phyloP scores from a whole-genome alignment of 306 rosid genomes.

The Sesbania bispinosa region DNA sequence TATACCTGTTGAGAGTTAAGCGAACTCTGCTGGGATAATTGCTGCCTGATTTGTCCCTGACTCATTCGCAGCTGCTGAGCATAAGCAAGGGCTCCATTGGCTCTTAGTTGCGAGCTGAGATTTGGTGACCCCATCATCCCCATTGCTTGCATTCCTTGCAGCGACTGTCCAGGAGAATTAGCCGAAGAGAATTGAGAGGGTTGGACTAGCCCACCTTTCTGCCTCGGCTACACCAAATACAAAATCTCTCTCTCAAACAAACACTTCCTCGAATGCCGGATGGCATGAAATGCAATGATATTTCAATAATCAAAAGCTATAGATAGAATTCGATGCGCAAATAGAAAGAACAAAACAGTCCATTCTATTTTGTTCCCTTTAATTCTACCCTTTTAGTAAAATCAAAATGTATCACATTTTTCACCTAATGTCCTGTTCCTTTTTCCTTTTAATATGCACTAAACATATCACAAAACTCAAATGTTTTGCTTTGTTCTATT shows the following conservation, averaged over 20 bases:
- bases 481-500: no score
- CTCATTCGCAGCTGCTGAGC: constrained; percentile 76
- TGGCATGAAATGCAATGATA: not conserved
- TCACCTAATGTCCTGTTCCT: no score
- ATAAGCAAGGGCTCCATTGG: constrained; percentile 58
- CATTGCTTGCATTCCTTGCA: constrained; percentile 87
- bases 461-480: no score
- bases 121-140: constrained; percentile 75
- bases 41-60: constrained; percentile 80
- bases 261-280: not conserved
- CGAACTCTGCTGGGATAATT: constrained; percentile 64
- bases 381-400: no score
- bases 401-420: no score
- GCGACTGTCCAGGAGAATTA: constrained; percentile 73
- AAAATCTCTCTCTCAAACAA: constrained; percentile 23
- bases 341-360: no score
- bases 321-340: no score
- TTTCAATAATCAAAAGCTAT: not conserved
- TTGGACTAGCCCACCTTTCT: constrained; percentile 72
- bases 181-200: constrained; percentile 67
- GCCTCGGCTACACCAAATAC: constrained; percentile 76
- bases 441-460: no score
- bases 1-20: constrained; percentile 70
- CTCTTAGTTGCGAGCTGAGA: constrained; percentile 65
- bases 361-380: no score